Percentiles rank a stretch among this genome's conserved stretches.
Conservation (phyloP, 306 rosid species). For the Vigna hirtella region DNA sequence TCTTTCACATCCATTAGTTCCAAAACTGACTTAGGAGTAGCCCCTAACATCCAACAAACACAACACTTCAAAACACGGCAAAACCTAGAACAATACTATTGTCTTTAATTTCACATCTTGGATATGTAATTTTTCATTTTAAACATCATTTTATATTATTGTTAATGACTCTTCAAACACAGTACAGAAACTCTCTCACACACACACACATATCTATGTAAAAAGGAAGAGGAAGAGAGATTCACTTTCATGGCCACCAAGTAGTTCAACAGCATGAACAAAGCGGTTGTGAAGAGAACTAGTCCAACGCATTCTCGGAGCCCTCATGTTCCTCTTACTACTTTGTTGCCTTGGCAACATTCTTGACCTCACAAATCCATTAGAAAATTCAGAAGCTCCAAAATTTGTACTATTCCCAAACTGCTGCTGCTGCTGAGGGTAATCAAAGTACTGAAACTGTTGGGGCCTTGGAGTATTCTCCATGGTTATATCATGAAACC, state of each 20-base stretch:
- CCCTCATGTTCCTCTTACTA: constrained; percentile 79
- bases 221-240: constrained; percentile 5
- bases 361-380: constrained; percentile 63
- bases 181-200: no score
- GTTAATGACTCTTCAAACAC: neutral
- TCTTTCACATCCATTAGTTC: constrained; percentile 98
- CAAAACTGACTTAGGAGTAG: constrained; percentile 90
- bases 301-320: constrained; percentile 98
- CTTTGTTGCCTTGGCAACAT: constrained; percentile 54
- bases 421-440: constrained; percentile 42
- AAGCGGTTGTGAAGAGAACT: constrained; percentile 88
- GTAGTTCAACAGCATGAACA: constrained; percentile 89
- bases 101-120: neutral
- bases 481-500: constrained; percentile 63
- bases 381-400: constrained; percentile 56
- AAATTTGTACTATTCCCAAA: constrained; percentile 26
- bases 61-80: neutral
- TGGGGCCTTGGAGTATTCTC: constrained; percentile 50
- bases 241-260: constrained; percentile 97
- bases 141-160: neutral
- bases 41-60: constrained; percentile 60
- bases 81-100: neutral
- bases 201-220: neutral
- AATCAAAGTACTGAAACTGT: constrained; percentile 47
- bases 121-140: neutral